A percentile compares a stretch with the other conserved stretches of the same genome.
phyloP scores from a whole-genome alignment of 768 basidiomycete genomes.

The Pleurotus giganteus region DNA sequence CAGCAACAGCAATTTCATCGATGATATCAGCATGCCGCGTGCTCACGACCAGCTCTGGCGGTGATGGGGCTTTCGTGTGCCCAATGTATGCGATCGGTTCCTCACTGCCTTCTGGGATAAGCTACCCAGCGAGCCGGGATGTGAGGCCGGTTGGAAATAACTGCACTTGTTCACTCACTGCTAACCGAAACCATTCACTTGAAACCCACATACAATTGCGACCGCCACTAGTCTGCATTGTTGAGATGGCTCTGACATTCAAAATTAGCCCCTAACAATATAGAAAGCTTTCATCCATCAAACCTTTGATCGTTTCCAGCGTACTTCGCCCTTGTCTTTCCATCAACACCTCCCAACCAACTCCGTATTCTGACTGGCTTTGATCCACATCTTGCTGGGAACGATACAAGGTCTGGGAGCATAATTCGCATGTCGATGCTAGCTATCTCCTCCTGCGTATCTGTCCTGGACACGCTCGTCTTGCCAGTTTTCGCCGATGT shows the following conservation, averaged over 20 bases:
- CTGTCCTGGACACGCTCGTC: constrained; percentile 2
- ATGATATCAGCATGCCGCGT: neutral
- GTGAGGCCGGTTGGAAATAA: neutral
- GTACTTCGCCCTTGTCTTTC: constrained; percentile 5
- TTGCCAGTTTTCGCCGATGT: constrained; percentile 7
- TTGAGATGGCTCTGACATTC: neutral
- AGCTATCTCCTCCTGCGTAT: constrained; percentile 2
- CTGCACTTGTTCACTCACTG: neutral
- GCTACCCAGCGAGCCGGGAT: neutral
- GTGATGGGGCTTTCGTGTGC: neutral
- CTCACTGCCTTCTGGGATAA: neutral
- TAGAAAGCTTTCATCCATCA: neutral
- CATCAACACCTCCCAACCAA: constrained; percentile 1
- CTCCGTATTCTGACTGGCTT: constrained; percentile 8
- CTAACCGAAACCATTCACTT: constrained; percentile 2
- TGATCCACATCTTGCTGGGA: constrained; percentile 2
- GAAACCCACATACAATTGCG: constrained; percentile 6
- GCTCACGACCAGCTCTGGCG: constrained; percentile 1
- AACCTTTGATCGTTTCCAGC: neutral
- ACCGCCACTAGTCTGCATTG: neutral
- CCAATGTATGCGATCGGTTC: constrained; percentile 1
- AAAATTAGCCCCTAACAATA: neutral
- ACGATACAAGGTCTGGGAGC: constrained; percentile 6
- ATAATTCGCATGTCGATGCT: constrained; percentile 6
- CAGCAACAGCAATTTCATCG: constrained; percentile 5